Conservation (phyloP, 2,329 filamentous ascomycete genomes). For the Eutypa lata region DNA sequence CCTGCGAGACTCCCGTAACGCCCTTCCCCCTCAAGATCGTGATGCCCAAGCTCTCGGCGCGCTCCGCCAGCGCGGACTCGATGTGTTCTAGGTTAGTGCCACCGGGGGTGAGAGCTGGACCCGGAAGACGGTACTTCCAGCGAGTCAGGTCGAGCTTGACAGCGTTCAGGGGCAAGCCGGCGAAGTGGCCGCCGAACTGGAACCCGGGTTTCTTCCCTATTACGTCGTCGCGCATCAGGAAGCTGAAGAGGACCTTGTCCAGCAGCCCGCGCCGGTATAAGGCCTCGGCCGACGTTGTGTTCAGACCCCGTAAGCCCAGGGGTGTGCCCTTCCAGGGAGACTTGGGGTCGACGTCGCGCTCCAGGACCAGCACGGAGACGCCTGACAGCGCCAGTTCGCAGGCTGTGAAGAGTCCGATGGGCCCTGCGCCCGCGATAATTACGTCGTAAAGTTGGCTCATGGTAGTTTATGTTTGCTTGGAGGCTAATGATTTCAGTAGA, state of each 20-base stretch:
- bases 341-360: slow-evolving; percentile 19
- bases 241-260: slow-evolving; percentile 22
- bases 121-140: slow-evolving; percentile 29
- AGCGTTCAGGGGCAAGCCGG: slow-evolving; percentile 25
- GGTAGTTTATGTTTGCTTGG: slow-evolving; percentile 1
- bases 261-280: slow-evolving; percentile 37
- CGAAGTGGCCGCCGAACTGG: slow-evolving; percentile 31
- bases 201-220: slow-evolving; percentile 19
- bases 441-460: slow-evolving; percentile 28
- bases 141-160: slow-evolving; percentile 24
- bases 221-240: neutral
- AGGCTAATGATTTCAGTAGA: no score
- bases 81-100: slow-evolving; percentile 20
- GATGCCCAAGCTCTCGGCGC: slow-evolving; percentile 24
- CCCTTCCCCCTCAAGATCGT: slow-evolving; percentile 23
- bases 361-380: slow-evolving; percentile 34
- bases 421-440: slow-evolving; percentile 32
- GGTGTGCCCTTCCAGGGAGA: slow-evolving; percentile 28
- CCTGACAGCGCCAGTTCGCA: slow-evolving; percentile 31
- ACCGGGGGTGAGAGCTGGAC: slow-evolving; percentile 21
- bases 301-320: slow-evolving; percentile 30
- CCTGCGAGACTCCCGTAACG: slow-evolving; percentile 18
- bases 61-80: slow-evolving; percentile 15
- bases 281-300: slow-evolving; percentile 30
- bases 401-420: slow-evolving; percentile 33